phyloP scores from a whole-genome alignment of 2,329 filamentous ascomycete species.

The Chaetomiaceae sp. region DNA sequence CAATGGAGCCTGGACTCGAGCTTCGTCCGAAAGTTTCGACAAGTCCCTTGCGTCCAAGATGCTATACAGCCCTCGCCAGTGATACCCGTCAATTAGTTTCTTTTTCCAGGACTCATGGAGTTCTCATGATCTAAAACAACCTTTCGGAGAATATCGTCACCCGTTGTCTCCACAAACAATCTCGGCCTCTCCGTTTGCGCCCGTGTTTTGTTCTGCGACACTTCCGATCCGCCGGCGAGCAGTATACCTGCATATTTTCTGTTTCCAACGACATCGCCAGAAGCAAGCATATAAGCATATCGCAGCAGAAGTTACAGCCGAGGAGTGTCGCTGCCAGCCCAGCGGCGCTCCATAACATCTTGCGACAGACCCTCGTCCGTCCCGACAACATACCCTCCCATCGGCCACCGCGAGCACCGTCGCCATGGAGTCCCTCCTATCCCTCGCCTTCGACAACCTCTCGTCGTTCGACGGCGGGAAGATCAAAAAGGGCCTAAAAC shows the following conservation, averaged over 20 bases:
- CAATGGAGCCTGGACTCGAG: not conserved
- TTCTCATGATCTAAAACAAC: not conserved
- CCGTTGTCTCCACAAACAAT: not conserved
- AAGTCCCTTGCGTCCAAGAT: not conserved
- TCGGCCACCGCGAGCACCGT: not conserved
- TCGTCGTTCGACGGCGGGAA: slow-evolving; percentile 87
- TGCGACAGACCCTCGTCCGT: not conserved
- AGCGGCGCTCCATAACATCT: not conserved
- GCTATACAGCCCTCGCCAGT: not conserved
- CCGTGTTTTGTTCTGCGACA: not conserved
- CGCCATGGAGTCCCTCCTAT: slow-evolving; percentile 84
- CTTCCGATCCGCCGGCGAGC: not conserved
- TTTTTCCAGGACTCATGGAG: not conserved
- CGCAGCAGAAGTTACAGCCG: not conserved
- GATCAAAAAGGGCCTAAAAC: slow-evolving; percentile 87
- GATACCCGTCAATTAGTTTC: not conserved
- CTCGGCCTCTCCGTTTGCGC: slow-evolving; percentile 3
- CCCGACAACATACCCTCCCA: not conserved
- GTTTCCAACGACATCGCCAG: too few relatives aligned
- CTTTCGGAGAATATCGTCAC: not conserved
- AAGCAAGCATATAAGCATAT: not conserved
- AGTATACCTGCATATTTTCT: not conserved
- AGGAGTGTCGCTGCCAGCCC: not conserved
- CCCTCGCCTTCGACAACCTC: slow-evolving; percentile 92
- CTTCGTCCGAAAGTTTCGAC: not conserved